These are phyloP conservation scores for Cynanchum wilfordii DNA, from an alignment of 257 asterid genomes.

Conservation along the genomic window DNA sequence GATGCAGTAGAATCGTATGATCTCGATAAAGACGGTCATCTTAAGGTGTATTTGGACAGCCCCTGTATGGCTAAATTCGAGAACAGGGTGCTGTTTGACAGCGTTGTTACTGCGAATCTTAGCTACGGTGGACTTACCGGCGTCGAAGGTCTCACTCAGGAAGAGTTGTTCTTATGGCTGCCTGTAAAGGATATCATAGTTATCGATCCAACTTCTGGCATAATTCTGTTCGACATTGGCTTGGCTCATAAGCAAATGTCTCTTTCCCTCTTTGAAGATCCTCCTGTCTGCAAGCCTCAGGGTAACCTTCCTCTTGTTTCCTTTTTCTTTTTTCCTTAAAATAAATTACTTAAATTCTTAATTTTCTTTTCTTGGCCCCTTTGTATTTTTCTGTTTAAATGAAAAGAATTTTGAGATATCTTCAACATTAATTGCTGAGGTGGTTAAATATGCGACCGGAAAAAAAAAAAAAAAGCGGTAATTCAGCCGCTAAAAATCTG, in stretches of 20 bases:
- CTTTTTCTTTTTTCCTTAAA: background rate
- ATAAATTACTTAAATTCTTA: background rate
- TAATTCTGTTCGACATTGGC: conserved; percentile 79
- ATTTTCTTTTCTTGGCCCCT: background rate
- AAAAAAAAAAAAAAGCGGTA: no score
- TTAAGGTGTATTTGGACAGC: conserved; percentile 54
- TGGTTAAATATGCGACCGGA: no score
- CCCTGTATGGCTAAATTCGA: conserved; percentile 85
- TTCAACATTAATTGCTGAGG: no score
- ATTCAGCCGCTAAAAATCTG: background rate
- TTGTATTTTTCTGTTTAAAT: background rate
- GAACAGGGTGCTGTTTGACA: conserved; percentile 61
- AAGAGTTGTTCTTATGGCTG: conserved; percentile 82
- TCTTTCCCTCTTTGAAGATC: conserved; percentile 81
- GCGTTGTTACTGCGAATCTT: conserved; percentile 70
- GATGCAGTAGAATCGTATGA: conserved; percentile 59
- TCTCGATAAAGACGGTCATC: conserved; percentile 46
- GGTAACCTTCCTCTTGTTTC: conserved; percentile 23
- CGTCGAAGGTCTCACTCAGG: conserved; percentile 72
- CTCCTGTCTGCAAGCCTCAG: conserved; percentile 67
- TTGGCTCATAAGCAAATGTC: conserved; percentile 81
- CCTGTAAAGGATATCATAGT: conserved; percentile 87
- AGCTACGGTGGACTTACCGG: conserved; percentile 79
- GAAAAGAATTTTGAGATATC: background rate
- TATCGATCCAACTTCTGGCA: conserved; percentile 70